These are phyloP conservation scores for Trichoderma erinaceum DNA, from an alignment of 495 filamentous ascomycete species.

Conservation along the genomic window DNA sequence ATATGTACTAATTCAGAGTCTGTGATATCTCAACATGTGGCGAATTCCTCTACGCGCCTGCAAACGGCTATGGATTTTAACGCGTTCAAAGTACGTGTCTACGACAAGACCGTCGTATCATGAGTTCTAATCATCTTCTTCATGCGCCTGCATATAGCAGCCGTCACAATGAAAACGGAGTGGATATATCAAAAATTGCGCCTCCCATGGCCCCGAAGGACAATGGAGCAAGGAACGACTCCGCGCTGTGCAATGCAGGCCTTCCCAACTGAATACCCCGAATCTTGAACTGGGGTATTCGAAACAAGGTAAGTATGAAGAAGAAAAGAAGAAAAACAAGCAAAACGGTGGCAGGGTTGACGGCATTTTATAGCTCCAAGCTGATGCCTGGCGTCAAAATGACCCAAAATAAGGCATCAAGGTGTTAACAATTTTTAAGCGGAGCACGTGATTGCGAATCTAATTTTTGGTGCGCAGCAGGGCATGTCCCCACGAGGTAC, in stretches of 20 bases:
- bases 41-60: too few relatives aligned
- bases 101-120: neutral
- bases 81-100: too few relatives aligned
- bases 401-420: neutral
- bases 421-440: neutral
- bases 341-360: neutral
- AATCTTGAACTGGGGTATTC: slow-evolving; percentile 15
- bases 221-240: slow-evolving; percentile 34
- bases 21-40: too few relatives aligned
- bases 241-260: slow-evolving; percentile 71
- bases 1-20: too few relatives aligned
- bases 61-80: too few relatives aligned
- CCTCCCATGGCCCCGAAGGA: slow-evolving; percentile 17
- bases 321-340: slow-evolving; percentile 15
- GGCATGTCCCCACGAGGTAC: slow-evolving; percentile 14
- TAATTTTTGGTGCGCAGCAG: slow-evolving; percentile 10
- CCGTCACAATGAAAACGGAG: slow-evolving; percentile 16
- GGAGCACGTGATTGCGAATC: neutral
- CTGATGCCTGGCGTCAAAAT: slow-evolving; percentile 5
- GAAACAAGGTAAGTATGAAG: slow-evolving; percentile 18
- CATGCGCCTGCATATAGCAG: slow-evolving; percentile 15
- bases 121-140: neutral
- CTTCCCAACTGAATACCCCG: slow-evolving; percentile 12
- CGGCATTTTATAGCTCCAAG: slow-evolving; percentile 9
- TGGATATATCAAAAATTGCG: slow-evolving; percentile 15